Evolutionary conservation across 1,139 yeast genomes (phyloP).

Genomic region (Kodamaea derodonti): DNA sequence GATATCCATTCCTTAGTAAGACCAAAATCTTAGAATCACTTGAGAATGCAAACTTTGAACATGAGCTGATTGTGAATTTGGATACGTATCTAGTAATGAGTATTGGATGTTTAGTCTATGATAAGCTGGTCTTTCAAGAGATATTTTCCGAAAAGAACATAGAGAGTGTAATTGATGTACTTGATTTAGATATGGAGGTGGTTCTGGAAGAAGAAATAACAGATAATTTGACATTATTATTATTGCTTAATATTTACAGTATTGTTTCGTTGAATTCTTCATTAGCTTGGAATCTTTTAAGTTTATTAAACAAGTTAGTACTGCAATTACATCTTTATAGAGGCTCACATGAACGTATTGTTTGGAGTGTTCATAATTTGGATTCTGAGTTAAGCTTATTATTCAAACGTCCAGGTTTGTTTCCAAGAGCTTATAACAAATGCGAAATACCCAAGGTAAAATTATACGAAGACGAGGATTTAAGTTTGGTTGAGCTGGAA

Average conservation of each 20-base stretch:
- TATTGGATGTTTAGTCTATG: slow-evolving; percentile 38
- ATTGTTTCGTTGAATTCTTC: slow-evolving; percentile 25
- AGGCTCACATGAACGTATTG: slow-evolving; percentile 20
- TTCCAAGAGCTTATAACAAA: slow-evolving; percentile 24
- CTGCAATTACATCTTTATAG: slow-evolving; percentile 23
- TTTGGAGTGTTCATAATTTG: slow-evolving; percentile 39
- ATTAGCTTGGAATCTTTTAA: slow-evolving; percentile 35
- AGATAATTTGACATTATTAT: slow-evolving; percentile 23
- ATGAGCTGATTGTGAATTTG: slow-evolving; percentile 36
- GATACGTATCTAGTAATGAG: slow-evolving; percentile 37
- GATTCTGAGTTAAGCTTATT: slow-evolving; percentile 38
- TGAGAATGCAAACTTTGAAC: slow-evolving; percentile 25
- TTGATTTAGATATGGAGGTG: slow-evolving; percentile 27
- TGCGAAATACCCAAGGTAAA: slow-evolving; percentile 6
- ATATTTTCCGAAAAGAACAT: slow-evolving; percentile 32
- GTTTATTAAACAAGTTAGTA: slow-evolving; percentile 29
- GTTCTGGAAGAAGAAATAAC: slow-evolving; percentile 16
- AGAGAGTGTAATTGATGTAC: slow-evolving; percentile 32
- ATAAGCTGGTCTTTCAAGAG: slow-evolving; percentile 21
- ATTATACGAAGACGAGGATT: slow-evolving; percentile 16
- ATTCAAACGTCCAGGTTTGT: slow-evolving; percentile 32
- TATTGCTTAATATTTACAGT: slow-evolving; percentile 31
- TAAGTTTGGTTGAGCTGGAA: slow-evolving; percentile 19
- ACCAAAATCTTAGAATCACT: slow-evolving; percentile 19
- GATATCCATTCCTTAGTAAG: slow-evolving; percentile 35